These are phyloP conservation scores for Fraxinus sp. DNA, from an alignment of 305 asterid species.

Conservation along the genomic window DNA sequence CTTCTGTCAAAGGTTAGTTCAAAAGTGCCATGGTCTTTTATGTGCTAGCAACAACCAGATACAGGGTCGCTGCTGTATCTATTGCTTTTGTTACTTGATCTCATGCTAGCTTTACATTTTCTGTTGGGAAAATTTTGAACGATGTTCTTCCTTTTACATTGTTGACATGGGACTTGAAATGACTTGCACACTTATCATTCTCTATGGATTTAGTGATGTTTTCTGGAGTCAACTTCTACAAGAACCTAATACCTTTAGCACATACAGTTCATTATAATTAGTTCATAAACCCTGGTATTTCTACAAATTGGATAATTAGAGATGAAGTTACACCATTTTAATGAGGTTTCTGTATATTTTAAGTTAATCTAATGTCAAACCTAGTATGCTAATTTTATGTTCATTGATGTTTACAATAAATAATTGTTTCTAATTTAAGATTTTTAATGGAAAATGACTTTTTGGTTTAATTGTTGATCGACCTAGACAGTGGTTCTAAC, in stretches of 20 bases:
- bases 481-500: conserved; percentile 3
- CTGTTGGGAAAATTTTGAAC: not conserved
- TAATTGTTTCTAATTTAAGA: not conserved
- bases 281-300: not conserved
- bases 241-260: not conserved
- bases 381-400: not conserved
- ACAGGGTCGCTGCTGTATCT: conserved; percentile 6
- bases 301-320: not conserved
- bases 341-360: conserved; percentile 3
- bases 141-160: not conserved
- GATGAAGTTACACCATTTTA: conserved; percentile 7
- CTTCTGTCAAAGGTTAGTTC: conserved; percentile 71
- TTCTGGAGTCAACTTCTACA: not conserved
- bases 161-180: not conserved
- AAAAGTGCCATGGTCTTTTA: conserved; percentile 15
- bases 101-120: not conserved
- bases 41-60: conserved; percentile 8
- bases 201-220: conserved; percentile 1
- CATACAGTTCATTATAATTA: not conserved
- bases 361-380: not conserved
- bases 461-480: not conserved
- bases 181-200: not conserved
- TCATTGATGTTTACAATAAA: not conserved
- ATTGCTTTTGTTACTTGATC: conserved; percentile 4
- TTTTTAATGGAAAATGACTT: not conserved